Base-by-base conservation (phyloP, 2,329 filamentous ascomycete genomes). In the Herpotrichia juniperi region DNA sequence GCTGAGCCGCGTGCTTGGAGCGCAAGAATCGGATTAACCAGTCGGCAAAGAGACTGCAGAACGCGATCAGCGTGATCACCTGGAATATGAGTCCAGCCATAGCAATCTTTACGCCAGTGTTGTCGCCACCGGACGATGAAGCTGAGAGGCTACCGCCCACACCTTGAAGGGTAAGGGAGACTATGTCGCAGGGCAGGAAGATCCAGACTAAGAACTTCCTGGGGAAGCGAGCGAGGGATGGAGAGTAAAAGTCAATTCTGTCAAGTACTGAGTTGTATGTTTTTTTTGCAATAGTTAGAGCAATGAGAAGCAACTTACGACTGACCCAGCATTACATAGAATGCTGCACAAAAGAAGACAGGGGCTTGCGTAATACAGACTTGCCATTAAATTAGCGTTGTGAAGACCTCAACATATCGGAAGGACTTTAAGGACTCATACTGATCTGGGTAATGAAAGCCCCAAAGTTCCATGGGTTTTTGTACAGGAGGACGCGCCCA, bases 141-240 rank as follows among this genome's bases (percentile, higher is more conserved):
- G 82, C 79, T 1, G 83, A 79, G 35, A 83, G 72, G 37, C 76
- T 81, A 46, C 82, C 82, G 9, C 81, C 81, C 2, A 73, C 73
- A 3, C 79, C 81, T 65, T 85, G 83, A 10, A 84, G 64, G n/a
- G 81, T 50, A 19, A 85, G 75, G 14, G 77, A 79, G 42, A 81
- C 56, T 28, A 84, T 54, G 56, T 85, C 83, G 59, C 79, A 83
- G 30, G 70, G 64, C 57, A 84, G 79, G 67, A 85, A 85, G 50
- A 83, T 76, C 81, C 81, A 48, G 82, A 79, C 32, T 77, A 82
- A 83, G n/a, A 76, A 46, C 19, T 40, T 50, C 71, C 9, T 78
- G 65, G 45, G 83, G 78, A 54, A 83, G 75, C 32, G 81, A 78
- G 14, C 80, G 78, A 8, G 83, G 71, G 11, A 74, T 77, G 28